These are phyloP conservation scores for Exophiala calicioides DNA, from an alignment of 2,329 filamentous ascomycete genomes.

Conservation along the genomic window DNA sequence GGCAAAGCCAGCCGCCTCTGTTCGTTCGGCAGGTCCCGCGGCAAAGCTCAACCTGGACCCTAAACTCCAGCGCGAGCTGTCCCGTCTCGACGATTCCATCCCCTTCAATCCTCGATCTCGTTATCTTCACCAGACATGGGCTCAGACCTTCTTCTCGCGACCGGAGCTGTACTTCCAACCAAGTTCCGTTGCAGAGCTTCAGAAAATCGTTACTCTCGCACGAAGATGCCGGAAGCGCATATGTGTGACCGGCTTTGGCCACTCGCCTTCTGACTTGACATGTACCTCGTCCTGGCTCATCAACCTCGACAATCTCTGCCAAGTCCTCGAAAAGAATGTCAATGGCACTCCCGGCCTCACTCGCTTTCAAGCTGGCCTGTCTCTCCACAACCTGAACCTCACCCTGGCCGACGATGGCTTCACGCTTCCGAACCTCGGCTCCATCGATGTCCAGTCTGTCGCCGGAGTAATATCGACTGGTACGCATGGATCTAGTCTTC, in stretches of 20 bases:
- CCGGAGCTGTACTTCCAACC: slow-evolving; percentile 92
- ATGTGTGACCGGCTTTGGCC: slow-evolving; percentile 83
- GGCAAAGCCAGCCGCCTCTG: slow-evolving; percentile 22
- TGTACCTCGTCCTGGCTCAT: slow-evolving; percentile 93
- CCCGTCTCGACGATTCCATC: slow-evolving; percentile 60
- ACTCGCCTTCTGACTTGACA: slow-evolving; percentile 89
- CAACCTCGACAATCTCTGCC: slow-evolving; percentile 82
- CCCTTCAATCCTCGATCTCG: slow-evolving; percentile 74
- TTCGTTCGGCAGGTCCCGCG: slow-evolving; percentile 11
- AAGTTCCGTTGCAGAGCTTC: slow-evolving; percentile 74
- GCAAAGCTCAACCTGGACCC: slow-evolving; percentile 42
- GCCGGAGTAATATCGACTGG: slow-evolving; percentile 90
- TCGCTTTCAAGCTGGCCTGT: slow-evolving; percentile 83
- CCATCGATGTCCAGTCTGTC: slow-evolving; percentile 91
- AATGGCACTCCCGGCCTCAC: slow-evolving; percentile 67
- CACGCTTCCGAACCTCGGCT: slow-evolving; percentile 88
- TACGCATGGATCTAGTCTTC: slow-evolving; percentile 85
- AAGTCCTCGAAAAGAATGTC: slow-evolving; percentile 63
- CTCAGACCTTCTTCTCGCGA: slow-evolving; percentile 82
- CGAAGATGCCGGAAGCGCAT: slow-evolving; percentile 77
- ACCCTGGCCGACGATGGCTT: slow-evolving; percentile 74
- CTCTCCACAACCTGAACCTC: slow-evolving; percentile 71
- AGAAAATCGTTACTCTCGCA: slow-evolving; percentile 79
- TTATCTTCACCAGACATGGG: slow-evolving; percentile 90
- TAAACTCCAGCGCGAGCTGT: slow-evolving; percentile 56